These are phyloP conservation scores for Candida coleopterorum DNA, from an alignment of 805 yeast species.

Conservation along the genomic window DNA sequence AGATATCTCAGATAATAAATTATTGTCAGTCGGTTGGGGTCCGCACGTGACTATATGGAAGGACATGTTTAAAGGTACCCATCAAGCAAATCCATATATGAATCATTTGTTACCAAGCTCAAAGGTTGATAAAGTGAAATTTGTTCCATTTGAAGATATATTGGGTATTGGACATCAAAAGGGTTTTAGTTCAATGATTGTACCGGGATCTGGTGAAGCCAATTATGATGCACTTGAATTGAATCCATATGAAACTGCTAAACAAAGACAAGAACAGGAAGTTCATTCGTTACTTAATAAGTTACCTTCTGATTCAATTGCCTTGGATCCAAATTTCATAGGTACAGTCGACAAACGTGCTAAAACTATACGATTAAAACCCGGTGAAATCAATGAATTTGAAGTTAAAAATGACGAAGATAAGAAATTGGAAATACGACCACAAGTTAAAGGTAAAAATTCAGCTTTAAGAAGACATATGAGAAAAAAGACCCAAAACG, in stretches of 20 bases:
- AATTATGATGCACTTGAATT: slow-evolving; percentile 90
- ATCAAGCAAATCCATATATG: slow-evolving; percentile 87
- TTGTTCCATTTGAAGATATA: slow-evolving; percentile 96
- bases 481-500: slow-evolving; percentile 80
- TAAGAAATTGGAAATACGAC: slow-evolving; percentile 55
- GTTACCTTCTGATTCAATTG: slow-evolving; percentile 85
- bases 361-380: slow-evolving; percentile 55
- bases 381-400: slow-evolving; percentile 49
- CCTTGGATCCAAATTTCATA: slow-evolving; percentile 81
- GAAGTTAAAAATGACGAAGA: slow-evolving; percentile 29
- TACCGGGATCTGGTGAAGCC: slow-evolving; percentile 98
- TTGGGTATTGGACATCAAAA: slow-evolving; percentile 78
- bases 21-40: slow-evolving; percentile 90
- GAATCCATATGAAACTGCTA: slow-evolving; percentile 87
- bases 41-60: slow-evolving; percentile 95
- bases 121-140: slow-evolving; percentile 59
- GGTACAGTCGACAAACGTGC: slow-evolving; percentile 81
- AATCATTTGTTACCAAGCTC: slow-evolving; percentile 80
- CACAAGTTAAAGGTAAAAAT: slow-evolving; percentile 73
- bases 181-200: slow-evolving; percentile 79
- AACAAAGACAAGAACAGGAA: slow-evolving; percentile 91
- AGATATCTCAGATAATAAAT: slow-evolving; percentile 81
- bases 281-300: slow-evolving; percentile 82
- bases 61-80: slow-evolving; percentile 58
- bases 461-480: slow-evolving; percentile 75